Base-by-base conservation (phyloP, 1,139 yeast genomes). In the Citeromyces siamensis region DNA sequence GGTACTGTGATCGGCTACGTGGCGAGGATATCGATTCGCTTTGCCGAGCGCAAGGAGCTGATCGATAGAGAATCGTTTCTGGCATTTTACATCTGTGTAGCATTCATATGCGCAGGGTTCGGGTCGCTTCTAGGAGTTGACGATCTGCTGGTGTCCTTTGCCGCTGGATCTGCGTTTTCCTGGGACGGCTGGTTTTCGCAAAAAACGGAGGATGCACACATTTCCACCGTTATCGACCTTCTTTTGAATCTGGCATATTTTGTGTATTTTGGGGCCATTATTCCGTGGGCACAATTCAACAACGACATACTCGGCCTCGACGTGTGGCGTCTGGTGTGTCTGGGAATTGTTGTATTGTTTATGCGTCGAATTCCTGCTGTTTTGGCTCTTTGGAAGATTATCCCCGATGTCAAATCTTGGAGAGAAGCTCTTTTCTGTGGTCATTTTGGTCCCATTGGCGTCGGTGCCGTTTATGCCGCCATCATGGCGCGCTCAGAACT, bases 361-460 rank as follows among this genome's bases (percentile, higher is more conserved):
- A 68, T 88, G 46, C 68, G 97, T 55, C 68, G 98, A 53, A 64
- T 90, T 7, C 98, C 98, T 0, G 94, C 94, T 0, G 86, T 88
- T 34, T 52, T 88, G 38, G 71, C 75, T 1, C 61, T 84, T 39
- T 84, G 84, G 51, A 85, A 88, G 0, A 53, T 88, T 12, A 80
- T 84, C n/a, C 95, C 97, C 0, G 97, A 88, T 55, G 74, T 90
- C 33, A 76, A 84, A 48, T 75, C 90, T 26, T 88, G 97, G 96
- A 73, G 95, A 57, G 97, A 90, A 53, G 96, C 96, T 0, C 53
- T 90, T 6, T 86, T 90, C 52, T 88, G 94, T 56, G 97, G 97
- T 17, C 97, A 90, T 60, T 90, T 90, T 56, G 98, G 98, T 34
- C 98, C 98, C 7, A 85, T 90, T 53, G 98, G 98, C 39, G 98